These are phyloP conservation scores for Apodospora peruviana DNA, from an alignment of 495 filamentous ascomycete genomes.

Conservation along the genomic window DNA sequence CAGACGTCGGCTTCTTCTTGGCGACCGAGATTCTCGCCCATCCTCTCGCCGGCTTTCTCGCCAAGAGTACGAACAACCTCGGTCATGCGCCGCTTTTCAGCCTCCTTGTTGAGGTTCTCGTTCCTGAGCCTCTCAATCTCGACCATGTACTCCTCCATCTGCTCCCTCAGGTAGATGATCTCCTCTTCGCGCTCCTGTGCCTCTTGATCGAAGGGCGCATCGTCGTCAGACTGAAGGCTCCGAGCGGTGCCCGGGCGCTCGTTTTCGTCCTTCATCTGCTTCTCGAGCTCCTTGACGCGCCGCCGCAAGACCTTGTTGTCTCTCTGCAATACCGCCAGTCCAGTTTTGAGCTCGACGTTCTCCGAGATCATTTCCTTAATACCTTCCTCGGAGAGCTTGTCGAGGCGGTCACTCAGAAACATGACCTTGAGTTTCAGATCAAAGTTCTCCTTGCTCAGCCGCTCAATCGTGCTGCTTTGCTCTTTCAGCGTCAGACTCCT, in stretches of 20 bases:
- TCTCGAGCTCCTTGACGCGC: slow-evolving; percentile 78
- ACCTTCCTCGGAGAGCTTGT: slow-evolving; percentile 90
- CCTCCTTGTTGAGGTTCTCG: slow-evolving; percentile 68
- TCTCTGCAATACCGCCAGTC: slow-evolving; percentile 77
- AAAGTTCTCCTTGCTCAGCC: slow-evolving; percentile 93
- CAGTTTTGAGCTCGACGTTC: slow-evolving; percentile 91
- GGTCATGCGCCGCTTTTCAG: slow-evolving; percentile 74
- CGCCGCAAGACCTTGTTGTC: slow-evolving; percentile 78
- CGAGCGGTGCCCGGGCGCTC: slow-evolving; percentile 51
- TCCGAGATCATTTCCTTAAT: slow-evolving; percentile 96
- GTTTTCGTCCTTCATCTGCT: slow-evolving; percentile 70
- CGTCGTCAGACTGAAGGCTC: slow-evolving; percentile 43
- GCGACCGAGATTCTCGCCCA: slow-evolving; percentile 61
- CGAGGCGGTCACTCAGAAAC: slow-evolving; percentile 87
- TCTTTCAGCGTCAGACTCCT: slow-evolving; percentile 92
- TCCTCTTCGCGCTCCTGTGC: slow-evolving; percentile 78
- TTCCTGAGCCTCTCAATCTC: slow-evolving; percentile 76
- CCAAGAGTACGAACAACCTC: slow-evolving; percentile 71
- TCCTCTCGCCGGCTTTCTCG: slow-evolving; percentile 50
- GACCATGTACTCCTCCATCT: slow-evolving; percentile 72
- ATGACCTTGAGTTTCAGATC: slow-evolving; percentile 97
- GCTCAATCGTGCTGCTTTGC: slow-evolving; percentile 93
- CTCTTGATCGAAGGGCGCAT: slow-evolving; percentile 48
- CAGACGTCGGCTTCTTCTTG: slow-evolving; percentile 89
- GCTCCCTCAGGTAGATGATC: slow-evolving; percentile 72